Base-by-base conservation (phyloP, 176 grass and related monocot genomes). In the Avena atlantica region DNA sequence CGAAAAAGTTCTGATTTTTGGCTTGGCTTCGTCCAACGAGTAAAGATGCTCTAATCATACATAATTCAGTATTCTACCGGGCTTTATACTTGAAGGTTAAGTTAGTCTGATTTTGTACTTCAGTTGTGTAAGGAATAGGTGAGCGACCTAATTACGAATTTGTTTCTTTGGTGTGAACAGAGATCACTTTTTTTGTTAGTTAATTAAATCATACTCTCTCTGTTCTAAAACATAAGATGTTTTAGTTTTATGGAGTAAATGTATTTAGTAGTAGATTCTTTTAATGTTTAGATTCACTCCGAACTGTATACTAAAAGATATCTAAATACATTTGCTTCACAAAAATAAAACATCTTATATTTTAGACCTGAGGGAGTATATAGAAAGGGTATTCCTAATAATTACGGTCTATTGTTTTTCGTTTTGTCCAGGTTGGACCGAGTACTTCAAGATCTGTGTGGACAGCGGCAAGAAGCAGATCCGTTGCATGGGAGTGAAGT, bases 381-480 rank as follows among this genome's bases (percentile, higher is more conserved):
- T 31, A 31, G 31, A 31, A 31, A 19, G 65, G 65, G 4, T 31
- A 31, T 16, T 66, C 7, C 0, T 56, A 68, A 17, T 65, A 11
- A 23, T 68, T 37, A 37, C 7, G 34, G 37, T 15, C 7, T 15
- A 3, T 1, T 42, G 40, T 42, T 42, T 42, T 78, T 78, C 8
- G 15, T 0, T 42, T 63, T 74, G 14, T 61, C 44, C 63, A 88
- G 87, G 87, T 53, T 89, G 87, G 87, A 64, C 74, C 0, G 74
- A 53, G 65, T 15, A 89, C 67, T 89, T 89, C 44, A 36, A 62
- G 0, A 4, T 36, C 4, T 62, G 0, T 0, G 55, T 89, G 5
- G 76, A 79, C 3, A 62, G 76, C 20, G 87, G 87, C 36, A 51
- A 52, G 27, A 89, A 50, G 36, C 81, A 78, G 48, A 89, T 89